phyloP scores from a whole-genome alignment of 768 basidiomycete genomes.

The Tylopilus cervinicoccineus region DNA sequence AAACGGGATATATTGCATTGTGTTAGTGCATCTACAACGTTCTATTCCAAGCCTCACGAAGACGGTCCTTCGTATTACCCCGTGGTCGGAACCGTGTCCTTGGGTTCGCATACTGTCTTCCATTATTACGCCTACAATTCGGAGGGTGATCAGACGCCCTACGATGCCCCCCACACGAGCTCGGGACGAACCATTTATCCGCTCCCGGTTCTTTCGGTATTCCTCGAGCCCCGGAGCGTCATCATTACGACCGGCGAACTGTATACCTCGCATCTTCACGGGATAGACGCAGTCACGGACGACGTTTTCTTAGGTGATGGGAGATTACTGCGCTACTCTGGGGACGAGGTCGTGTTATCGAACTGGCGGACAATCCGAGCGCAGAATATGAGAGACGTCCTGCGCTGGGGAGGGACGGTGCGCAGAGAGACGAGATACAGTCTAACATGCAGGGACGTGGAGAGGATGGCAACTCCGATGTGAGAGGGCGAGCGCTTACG shows the following conservation, averaged over 20 bases:
- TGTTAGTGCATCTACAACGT: constrained; percentile 1
- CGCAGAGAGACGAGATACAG: constrained; percentile 65
- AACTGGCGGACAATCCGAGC: constrained; percentile 56
- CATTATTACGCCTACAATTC: constrained; percentile 69
- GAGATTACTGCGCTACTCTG: constrained; percentile 22
- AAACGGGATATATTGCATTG: constrained; percentile 10
- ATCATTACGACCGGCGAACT: constrained; percentile 68
- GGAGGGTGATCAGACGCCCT: constrained; percentile 12
- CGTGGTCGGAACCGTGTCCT: constrained; percentile 85
- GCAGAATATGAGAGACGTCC: constrained; percentile 33
- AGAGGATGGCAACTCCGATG: constrained; percentile 42
- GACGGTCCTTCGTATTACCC: constrained; percentile 89
- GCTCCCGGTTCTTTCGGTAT: constrained; percentile 61
- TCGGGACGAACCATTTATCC: constrained; percentile 57
- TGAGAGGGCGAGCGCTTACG: not conserved
- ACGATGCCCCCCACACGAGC: constrained; percentile 21
- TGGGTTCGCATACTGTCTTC: constrained; percentile 80
- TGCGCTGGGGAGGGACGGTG: constrained; percentile 50
- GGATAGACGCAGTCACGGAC: constrained; percentile 58
- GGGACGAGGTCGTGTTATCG: constrained; percentile 39
- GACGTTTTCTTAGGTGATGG: constrained; percentile 41
- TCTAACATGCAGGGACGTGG: constrained; percentile 82
- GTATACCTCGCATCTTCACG: constrained; percentile 75
- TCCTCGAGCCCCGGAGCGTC: constrained; percentile 84
- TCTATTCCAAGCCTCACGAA: constrained; percentile 70